Evolutionary conservation across 1,284 basidiomycete genomes (phyloP), one percentile per base, ranked within the genome.

Genomic region (Moniliella sp.): DNA sequence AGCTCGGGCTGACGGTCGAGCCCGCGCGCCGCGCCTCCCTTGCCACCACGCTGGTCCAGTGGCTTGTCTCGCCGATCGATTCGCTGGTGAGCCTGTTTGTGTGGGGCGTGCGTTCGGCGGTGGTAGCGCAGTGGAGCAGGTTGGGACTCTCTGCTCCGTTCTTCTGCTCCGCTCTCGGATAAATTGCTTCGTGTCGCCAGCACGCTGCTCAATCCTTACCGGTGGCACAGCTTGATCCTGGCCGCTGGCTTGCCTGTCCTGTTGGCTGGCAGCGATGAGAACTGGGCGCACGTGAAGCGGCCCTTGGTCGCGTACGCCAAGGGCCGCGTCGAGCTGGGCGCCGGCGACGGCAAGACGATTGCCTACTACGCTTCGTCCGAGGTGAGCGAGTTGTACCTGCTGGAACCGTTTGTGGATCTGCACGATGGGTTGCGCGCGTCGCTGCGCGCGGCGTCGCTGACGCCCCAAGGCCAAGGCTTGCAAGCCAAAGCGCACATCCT

Each of bases 271-370:
- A 25, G 36, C 3, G 40, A 49, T 18, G 28, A 36, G 32, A 18
- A 30, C 25, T 40, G 31, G n/a, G 19, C 15, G 10, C 26, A 39
- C 13, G 26, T 40, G 15, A 49, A 49, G 33, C 25, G 25, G 17
- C 35, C 37, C 5, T 17, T 46, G 8, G 27, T 51, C 14, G 23
- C 11, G 1, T 13, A 30, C 2, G 48, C 48, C 10, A 31, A 39
- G 13, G 48, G 48, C 1, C 28, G 31, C 0, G 40, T 49, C 5
- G 48, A 51, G 30, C 28, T 51, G n/a, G 48, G 48, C 11, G 46
- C 48, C 2, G 48, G 48, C 2, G 28, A 35, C 0, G 48, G 48
- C 1, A 29, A 39, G 12, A 39, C 34, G 8, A 30, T 47, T 2
- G 35, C 32, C 10, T 42, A 51, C 35, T 51, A 51, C 19, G 39